phyloP scores from a whole-genome alignment of 345 rosid genomes.

The Ailanthus altissimus region DNA sequence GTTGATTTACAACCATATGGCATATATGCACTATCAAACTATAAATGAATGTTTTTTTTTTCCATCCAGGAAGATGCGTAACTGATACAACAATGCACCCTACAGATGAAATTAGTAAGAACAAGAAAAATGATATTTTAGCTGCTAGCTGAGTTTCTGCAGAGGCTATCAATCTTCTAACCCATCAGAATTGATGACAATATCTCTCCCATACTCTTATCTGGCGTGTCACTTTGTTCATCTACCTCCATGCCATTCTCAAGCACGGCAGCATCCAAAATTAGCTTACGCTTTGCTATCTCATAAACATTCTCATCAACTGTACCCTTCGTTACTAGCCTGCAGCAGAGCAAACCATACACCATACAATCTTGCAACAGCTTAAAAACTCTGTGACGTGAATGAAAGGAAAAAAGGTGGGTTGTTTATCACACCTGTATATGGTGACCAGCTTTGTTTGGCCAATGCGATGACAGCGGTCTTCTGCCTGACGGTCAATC shows the following conservation, averaged over 20 bases:
- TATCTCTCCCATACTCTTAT: conserved; percentile 93
- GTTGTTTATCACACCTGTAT: conserved; percentile 57
- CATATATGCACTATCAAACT: background rate
- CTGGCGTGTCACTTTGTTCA: conserved; percentile 52
- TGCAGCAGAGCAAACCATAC: conserved; percentile 26
- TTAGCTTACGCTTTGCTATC: conserved; percentile 84
- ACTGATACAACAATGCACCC: conserved; percentile 23
- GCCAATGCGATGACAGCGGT: conserved; percentile 94
- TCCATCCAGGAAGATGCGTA: background rate
- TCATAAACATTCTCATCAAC: conserved; percentile 93
- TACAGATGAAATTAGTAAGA: background rate
- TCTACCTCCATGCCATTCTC: conserved; percentile 71
- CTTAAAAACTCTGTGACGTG: no score
- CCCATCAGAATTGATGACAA: conserved; percentile 76
- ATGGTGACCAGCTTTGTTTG: conserved; percentile 89
- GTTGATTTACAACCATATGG: conserved; percentile 4
- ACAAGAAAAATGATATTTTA: background rate
- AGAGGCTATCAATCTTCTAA: conserved; percentile 23
- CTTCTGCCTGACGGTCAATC: conserved; percentile 95
- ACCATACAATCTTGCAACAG: background rate
- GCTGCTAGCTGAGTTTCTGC: background rate
- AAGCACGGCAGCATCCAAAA: conserved; percentile 87
- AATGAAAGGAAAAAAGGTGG: background rate
- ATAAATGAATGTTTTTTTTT: conserved; percentile 1
- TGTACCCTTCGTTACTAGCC: conserved; percentile 88